phyloP scores from a whole-genome alignment of 140 eudicot species.

The Bidens hawaiensis region DNA sequence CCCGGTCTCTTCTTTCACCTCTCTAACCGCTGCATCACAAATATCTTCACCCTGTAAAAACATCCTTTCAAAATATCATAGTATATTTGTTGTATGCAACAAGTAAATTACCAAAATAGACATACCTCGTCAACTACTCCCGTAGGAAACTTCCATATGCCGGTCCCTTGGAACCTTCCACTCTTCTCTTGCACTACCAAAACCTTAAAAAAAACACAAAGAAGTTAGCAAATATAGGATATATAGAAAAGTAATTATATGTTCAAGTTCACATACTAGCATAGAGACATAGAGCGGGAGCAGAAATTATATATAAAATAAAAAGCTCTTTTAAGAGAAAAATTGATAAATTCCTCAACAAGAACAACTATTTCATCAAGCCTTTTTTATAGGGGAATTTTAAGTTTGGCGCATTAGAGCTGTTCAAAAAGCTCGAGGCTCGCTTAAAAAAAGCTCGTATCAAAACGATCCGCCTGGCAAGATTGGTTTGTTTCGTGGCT shows the following conservation, averaged over 20 bases:
- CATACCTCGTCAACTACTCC: slow-evolving; percentile 91
- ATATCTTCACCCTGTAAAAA: slow-evolving; percentile 74
- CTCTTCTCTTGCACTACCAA: slow-evolving; percentile 89
- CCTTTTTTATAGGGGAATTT: no score
- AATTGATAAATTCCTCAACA: neutral
- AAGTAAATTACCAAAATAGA: slow-evolving; percentile 12
- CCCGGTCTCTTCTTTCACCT: slow-evolving; percentile 95
- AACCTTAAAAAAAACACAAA: slow-evolving; percentile 48
- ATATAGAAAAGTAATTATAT: neutral
- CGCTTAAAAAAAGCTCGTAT: no score
- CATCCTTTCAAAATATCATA: neutral
- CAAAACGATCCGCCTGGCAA: no score
- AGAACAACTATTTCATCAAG: neutral
- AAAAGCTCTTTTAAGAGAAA: neutral
- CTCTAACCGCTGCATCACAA: slow-evolving; percentile 85
- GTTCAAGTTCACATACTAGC: neutral
- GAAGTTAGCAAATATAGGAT: neutral
- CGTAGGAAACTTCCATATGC: slow-evolving; percentile 92
- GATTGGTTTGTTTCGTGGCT: no score
- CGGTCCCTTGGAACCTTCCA: slow-evolving; percentile 67
- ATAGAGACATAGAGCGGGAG: neutral
- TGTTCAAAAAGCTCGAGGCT: no score
- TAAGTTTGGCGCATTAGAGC: no score
- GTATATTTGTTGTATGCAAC: neutral
- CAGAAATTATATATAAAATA: neutral